Evolutionary conservation across 331 rosid genomes (phyloP), one percentile per base, ranked within the genome.

Genomic region (Spiraea crenata): DNA sequence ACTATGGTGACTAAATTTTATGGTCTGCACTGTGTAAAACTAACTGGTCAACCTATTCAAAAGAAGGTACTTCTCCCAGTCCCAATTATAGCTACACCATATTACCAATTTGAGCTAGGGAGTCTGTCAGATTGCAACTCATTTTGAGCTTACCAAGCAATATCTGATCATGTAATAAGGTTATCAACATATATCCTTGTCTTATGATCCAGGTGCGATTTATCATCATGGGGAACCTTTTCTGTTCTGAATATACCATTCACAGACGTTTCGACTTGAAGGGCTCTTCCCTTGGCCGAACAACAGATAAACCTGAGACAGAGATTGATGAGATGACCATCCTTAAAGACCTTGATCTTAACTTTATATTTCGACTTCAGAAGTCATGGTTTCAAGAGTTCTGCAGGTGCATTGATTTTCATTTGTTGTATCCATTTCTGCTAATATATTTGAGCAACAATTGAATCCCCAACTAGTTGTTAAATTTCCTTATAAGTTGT

Each of bases 321-420:
- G 93, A 92, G 58, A 84, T 92, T 59, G 88, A 89, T 71, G 93
- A 84, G 74, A 85, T 87, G 49, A 89, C 93, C 7, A 87, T 92
- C 63, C 96, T 92, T 62, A 89, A 92, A 79, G 96, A 92, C 80
- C 97, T 92, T 25, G 96, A 92, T 82, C 93, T 92, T 19, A 92
- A 92, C 81, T 92, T 89, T 55, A 75, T 89, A 79, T 87, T 92
- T 67, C 80, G 75, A 54, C 75, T 89, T 71, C 86, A 87, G 67
- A 82, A 71, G 31, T 77, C 88, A 41, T 75, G 84, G 80, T 89
- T 81, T 81, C 83, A 85, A 66, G 93, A 89, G 39, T 92, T 89
- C 73, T 81, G 86, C 89, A 84, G 96, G 96, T 87, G 78, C 74
- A 69, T 12, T 20, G 9, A 15, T 39, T 17, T 34, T 44, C 31